Evolutionary conservation across 495 filamentous ascomycete species (phyloP), one percentile per base, ranked within the genome.

Genomic region (Xylaria intraflava): DNA sequence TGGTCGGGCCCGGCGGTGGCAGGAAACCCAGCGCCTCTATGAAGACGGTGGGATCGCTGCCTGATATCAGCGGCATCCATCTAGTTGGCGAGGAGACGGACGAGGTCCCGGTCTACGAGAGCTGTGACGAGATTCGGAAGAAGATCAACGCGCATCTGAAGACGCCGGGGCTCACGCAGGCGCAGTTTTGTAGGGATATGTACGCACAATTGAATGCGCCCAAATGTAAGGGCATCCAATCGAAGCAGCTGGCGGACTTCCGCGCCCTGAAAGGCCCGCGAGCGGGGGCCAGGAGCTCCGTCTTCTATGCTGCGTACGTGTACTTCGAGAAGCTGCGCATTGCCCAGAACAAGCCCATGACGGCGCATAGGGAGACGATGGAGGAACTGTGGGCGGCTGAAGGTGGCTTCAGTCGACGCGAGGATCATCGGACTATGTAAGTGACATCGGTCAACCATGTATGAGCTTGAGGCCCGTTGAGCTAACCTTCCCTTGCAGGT

Each of bases 301-400:
- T 75, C 5, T 83, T 72, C 57, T 81, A 82, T 49, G 73, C 70
- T 12, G 69, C 69, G 2, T 83, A 83, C 60, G 70, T 75, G 19
- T 80, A 68, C 42, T 83, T 84, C 49, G 82, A 85, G 68, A 86
- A 85, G 71, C 44, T 81, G 51, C 65, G 80, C 30, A 65, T 83
- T 30, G 69, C 70, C 39, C 69, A 80, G 58, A 70, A 70, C 12
- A 82, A 80, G 70, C 67, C 73, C 16, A 85, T 82, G 72, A 72
- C 60, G 6, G 71, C 74, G 51, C 68, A 73, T 40, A 62, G 82
- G 12, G 31, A 69, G 58, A 72, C 72, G 5, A 83, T 82, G 76
- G 81, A 84, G 64, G 31, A 68, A 59, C 11, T 39, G n/a, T 49
- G 46, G 46, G 49, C 6, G 16, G 26, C 11, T 11, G 19, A 41